These are phyloP conservation scores for Spinacia oleracea DNA, from an alignment of 179 eudicot genomes.

Conservation along the genomic window DNA sequence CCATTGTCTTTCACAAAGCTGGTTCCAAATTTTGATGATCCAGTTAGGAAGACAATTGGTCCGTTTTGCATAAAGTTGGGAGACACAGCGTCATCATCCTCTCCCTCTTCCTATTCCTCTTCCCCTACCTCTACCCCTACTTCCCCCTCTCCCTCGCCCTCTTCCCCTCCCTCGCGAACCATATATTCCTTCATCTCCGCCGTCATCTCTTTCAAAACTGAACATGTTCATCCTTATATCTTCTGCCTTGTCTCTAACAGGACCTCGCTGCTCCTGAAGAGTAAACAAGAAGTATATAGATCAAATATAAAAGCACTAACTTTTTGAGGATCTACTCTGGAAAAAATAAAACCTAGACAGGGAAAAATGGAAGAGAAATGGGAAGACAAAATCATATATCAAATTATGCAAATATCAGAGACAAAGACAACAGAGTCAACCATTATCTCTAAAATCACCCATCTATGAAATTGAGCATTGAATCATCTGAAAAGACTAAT, in stretches of 20 bases:
- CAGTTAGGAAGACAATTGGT: not conserved
- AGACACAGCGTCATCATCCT: slow-evolving; percentile 20
- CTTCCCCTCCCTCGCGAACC: slow-evolving; percentile 63
- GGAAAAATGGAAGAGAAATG: not conserved
- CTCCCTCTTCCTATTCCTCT: slow-evolving; percentile 48
- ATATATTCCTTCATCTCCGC: slow-evolving; percentile 34
- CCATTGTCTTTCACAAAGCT: not conserved
- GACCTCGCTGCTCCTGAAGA: slow-evolving; percentile 53
- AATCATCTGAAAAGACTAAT: slow-evolving; percentile 3
- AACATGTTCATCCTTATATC: slow-evolving; percentile 73
- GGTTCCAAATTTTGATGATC: not conserved
- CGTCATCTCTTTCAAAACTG: slow-evolving; percentile 61
- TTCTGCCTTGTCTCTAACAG: slow-evolving; percentile 48
- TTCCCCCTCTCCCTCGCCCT: slow-evolving; percentile 44
- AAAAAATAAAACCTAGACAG: not conserved
- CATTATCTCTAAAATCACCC: not conserved
- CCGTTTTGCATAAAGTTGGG: not conserved
- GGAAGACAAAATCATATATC: not conserved
- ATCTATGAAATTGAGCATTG: not conserved
- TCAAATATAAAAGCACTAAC: not conserved
- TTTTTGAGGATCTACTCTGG: too few species aligned
- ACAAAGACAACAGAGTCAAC: too few species aligned
- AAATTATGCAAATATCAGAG: not conserved
- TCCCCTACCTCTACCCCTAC: slow-evolving; percentile 41
- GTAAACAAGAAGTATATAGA: not conserved